Evolutionary conservation across 768 basidiomycete species (phyloP).

Genomic region (Mycena olivaceomarginata): DNA sequence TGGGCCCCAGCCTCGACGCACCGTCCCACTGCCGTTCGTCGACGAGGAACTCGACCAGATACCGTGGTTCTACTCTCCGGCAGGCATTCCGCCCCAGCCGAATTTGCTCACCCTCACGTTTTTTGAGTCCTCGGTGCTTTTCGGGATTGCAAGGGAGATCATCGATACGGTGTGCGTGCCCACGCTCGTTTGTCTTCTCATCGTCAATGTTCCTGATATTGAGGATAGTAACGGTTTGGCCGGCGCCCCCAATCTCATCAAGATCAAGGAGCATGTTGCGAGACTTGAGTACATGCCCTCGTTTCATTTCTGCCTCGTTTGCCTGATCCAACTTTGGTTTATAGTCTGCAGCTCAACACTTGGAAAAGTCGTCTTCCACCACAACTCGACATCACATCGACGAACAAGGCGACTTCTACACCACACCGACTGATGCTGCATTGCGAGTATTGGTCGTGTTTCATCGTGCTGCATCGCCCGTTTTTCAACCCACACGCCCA

Average conservation of each 20-base stretch:
- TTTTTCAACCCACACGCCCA: conserved; percentile 39
- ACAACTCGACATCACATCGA: conserved; percentile 54
- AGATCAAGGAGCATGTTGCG: conserved; percentile 31
- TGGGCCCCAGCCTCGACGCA: conserved; percentile 45
- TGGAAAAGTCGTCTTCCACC: conserved; percentile 52
- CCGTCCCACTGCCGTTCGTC: conserved; percentile 58
- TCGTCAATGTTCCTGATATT: too few species aligned
- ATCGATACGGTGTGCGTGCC: conserved; percentile 54
- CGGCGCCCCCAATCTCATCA: too few species aligned
- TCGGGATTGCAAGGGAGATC: conserved; percentile 56
- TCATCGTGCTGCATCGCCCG: conserved; percentile 62
- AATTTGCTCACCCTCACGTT: conserved; percentile 52
- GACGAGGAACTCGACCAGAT: conserved; percentile 55
- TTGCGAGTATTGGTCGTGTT: conserved; percentile 57
- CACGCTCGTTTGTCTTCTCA: not conserved
- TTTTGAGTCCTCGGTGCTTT: conserved; percentile 53
- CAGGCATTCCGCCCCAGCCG: conserved; percentile 50
- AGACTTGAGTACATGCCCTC: conserved; percentile 43
- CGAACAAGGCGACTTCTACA: conserved; percentile 48
- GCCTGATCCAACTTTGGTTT: not conserved
- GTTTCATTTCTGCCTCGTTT: too few species aligned
- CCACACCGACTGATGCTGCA: conserved; percentile 59
- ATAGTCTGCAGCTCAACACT: conserved; percentile 41
- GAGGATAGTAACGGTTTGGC: too few species aligned
- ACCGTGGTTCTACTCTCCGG: conserved; percentile 54